These are phyloP conservation scores for Tardiomyces depauwii DNA, from an alignment of 1,139 yeast genomes.

Conservation along the genomic window DNA sequence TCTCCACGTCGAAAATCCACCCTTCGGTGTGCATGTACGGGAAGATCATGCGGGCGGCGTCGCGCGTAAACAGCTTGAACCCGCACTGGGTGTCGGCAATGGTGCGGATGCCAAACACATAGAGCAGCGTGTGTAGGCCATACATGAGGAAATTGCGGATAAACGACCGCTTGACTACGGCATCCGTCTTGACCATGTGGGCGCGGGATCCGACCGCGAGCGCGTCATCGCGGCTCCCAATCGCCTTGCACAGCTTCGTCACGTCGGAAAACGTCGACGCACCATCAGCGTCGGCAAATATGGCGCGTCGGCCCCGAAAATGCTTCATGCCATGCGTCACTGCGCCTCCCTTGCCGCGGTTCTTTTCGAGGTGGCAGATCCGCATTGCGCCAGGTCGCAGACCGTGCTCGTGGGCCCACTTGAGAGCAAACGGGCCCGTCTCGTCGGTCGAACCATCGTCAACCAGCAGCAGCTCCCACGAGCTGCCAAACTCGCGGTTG, in stretches of 20 bases:
- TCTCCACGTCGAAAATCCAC: slow-evolving; percentile 96
- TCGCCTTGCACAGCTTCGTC: slow-evolving; percentile 36
- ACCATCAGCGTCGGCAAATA: slow-evolving; percentile 98
- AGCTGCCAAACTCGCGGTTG: slow-evolving; percentile 21
- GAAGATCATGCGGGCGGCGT: slow-evolving; percentile 54
- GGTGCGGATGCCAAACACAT: slow-evolving; percentile 74
- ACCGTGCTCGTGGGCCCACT: slow-evolving; percentile 43
- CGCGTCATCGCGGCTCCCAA: slow-evolving; percentile 18
- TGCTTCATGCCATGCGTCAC: slow-evolving; percentile 87
- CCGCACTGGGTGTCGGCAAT: slow-evolving; percentile 96
- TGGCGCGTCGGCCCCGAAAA: slow-evolving; percentile 57
- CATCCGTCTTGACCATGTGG: slow-evolving; percentile 93
- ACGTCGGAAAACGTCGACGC: slow-evolving; percentile 78
- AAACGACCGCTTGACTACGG: slow-evolving; percentile 85
- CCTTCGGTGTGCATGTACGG: slow-evolving; percentile 95
- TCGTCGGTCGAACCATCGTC: slow-evolving; percentile 89
- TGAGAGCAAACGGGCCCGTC: slow-evolving; percentile 61
- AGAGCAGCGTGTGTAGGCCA: slow-evolving; percentile 79
- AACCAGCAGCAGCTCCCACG: slow-evolving; percentile 71
- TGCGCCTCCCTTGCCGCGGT: slow-evolving; percentile 97
- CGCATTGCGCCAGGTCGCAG: slow-evolving; percentile 52
- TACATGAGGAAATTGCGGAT: slow-evolving; percentile 88
- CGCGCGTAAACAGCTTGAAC: slow-evolving; percentile 75
- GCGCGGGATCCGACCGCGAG: slow-evolving; percentile 91
- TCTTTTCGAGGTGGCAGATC: slow-evolving; percentile 54